Conservation (phyloP, 2,329 filamentous ascomycete genomes). For the Calonectria crousiana region DNA sequence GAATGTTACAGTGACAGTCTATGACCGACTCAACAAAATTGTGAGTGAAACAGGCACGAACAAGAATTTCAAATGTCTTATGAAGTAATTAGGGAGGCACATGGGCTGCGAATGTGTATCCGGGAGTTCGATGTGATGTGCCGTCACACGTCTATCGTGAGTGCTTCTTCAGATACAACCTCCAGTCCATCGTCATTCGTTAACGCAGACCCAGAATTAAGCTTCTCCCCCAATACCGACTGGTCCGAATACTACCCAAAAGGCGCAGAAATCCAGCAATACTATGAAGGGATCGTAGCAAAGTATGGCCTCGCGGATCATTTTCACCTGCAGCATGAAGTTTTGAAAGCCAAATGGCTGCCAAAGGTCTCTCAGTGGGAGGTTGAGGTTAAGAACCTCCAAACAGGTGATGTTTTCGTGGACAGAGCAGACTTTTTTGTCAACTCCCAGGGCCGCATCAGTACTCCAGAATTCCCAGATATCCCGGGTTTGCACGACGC, state of each 20-base stretch:
- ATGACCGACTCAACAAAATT: background rate
- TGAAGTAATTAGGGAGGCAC: background rate
- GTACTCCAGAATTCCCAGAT: background rate
- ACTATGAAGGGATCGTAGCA: background rate
- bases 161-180: background rate
- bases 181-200: too few species aligned
- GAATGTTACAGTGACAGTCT: background rate
- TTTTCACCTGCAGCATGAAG: background rate
- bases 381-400: background rate
- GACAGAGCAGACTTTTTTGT: background rate
- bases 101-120: background rate
- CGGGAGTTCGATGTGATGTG: background rate
- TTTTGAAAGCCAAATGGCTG: background rate
- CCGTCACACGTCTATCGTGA: background rate
- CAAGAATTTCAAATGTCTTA: background rate
- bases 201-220: background rate
- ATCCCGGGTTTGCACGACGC: background rate
- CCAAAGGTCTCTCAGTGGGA: background rate
- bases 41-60: background rate
- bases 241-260: slow-evolving; percentile 1
- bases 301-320: background rate
- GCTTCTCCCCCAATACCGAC: background rate
- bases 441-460: background rate
- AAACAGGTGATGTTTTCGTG: background rate
- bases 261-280: background rate